A percentile compares a stretch with the other conserved stretches of the same genome.
Evolutionary conservation across 2,329 filamentous ascomycete species (phyloP).

Genomic region (Pseudopyrenochaeta lycopersici): DNA sequence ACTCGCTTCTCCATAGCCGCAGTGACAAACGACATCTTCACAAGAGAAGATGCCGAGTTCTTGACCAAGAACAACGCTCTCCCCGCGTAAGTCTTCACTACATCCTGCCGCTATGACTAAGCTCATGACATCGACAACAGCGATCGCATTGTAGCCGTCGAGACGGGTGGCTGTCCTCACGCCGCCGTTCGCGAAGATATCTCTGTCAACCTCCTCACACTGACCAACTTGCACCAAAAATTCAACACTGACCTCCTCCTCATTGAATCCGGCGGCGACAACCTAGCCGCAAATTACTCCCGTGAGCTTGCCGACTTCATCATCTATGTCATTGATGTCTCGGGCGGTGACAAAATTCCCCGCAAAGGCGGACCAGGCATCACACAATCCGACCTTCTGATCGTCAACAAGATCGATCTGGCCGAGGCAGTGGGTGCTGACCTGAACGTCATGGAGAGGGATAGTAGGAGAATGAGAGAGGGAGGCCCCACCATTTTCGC

Average conservation of each 20-base stretch:
- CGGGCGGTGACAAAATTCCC: conserved; percentile 95
- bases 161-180: conserved; percentile 96
- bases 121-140: conserved; percentile 13
- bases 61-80: conserved; percentile 87
- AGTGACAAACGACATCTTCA: conserved; percentile 99
- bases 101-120: background rate
- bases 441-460: conserved; percentile 90
- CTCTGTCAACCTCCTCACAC: conserved; percentile 87
- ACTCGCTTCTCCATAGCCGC: conserved; percentile 86
- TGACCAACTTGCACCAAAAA: conserved; percentile 84
- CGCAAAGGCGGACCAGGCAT: conserved; percentile 96
- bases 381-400: conserved; percentile 90
- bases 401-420: conserved; percentile 98
- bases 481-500: conserved; percentile 95
- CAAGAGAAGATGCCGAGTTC: conserved; percentile 96
- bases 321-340: conserved; percentile 98
- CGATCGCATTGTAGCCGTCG: conserved; percentile 88
- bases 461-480: conserved; percentile 92
- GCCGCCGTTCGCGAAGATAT: conserved; percentile 98
- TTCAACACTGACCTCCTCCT: conserved; percentile 86
- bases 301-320: conserved; percentile 96
- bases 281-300: conserved; percentile 95
- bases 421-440: conserved; percentile 92
- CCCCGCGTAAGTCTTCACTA: conserved; percentile 60
- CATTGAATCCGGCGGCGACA: conserved; percentile 96